phyloP scores from a whole-genome alignment of 306 rosid genomes.

The Quercus agrifolia region DNA sequence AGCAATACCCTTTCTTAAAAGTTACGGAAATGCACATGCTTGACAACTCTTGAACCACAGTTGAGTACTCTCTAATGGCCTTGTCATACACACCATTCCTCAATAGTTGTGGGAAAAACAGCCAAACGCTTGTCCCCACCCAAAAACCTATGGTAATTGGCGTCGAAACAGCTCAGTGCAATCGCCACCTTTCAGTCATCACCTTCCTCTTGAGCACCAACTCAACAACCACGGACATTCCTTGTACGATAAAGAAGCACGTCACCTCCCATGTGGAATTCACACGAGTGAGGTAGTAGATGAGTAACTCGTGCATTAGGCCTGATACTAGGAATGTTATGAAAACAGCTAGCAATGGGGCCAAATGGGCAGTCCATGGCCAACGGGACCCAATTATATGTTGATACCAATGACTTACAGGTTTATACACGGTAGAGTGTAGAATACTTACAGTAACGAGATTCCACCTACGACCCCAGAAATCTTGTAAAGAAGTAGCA shows the following conservation, averaged over 20 bases:
- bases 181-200: conserved; percentile 30
- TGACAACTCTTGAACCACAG: not conserved
- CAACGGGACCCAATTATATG: not conserved
- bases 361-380: not conserved
- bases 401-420: fast-evolving
- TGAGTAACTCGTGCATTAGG: conserved; percentile 60
- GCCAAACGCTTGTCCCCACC: conserved; percentile 42
- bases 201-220: conserved; percentile 39
- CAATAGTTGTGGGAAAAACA: conserved; percentile 54
- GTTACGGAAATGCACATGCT: too few species aligned
- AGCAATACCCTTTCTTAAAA: too few species aligned
- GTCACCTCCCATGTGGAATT: conserved; percentile 85
- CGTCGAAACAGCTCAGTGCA: conserved; percentile 36
- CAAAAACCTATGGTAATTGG: conserved; percentile 35
- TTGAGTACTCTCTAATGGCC: conserved; percentile 35
- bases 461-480: too few species aligned
- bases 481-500: too few species aligned
- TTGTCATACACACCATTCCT: conserved; percentile 45
- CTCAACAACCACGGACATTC: conserved; percentile 49
- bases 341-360: not conserved
- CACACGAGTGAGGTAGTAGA: conserved; percentile 51
- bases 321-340: conserved; percentile 52
- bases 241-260: conserved; percentile 61
- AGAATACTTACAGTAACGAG: too few species aligned
- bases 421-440: too few species aligned